Base-by-base conservation (phyloP, 2,329 filamentous ascomycete genomes). In the Trichoderma sp. region DNA sequence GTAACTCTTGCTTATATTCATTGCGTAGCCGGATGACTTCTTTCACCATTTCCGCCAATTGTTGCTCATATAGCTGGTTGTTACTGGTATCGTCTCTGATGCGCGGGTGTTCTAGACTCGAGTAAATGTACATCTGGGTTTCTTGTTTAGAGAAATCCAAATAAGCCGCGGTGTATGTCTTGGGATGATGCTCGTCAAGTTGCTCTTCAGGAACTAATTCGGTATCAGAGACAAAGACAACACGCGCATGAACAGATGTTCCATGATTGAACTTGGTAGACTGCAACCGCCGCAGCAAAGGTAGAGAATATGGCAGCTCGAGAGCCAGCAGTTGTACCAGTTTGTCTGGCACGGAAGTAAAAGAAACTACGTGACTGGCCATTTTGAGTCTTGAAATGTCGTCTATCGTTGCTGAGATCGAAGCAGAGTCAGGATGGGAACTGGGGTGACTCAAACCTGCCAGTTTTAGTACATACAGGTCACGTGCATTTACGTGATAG, bases 71-170 rank as follows among this genome's bases (percentile, higher is more conserved):
- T n/a, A 73, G 73, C 0, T 59, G 37, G 8, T 67, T 64, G 4
- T 69, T 32, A 27, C 58, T 39, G 2, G 61, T 7, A 15, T 19
- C 54, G 37, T 61, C 48, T 27, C 29, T 66, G 37, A 15, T 70
- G 48, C 34, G 42, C 32, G 17, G 17, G 12, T 56, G 50, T 68
- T 88, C 84, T 3, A 86, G 73, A 0, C 83, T 84, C 1, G 81
- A 83, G 75, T 89, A 91, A 1, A 91, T 73, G 84, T 86, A 91
- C 34, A 87, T 79, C 70, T 91, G 85, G 0, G 90, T 91, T 74
- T 90, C 89, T 0, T 86, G 87, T 0, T 83, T 82, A 4, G 84
- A 84, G 22, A 89, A 81, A 75, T 92, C 89, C 6, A 90, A 74
- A 73, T 88, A 90, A 0, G 85, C 86, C 0, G 84, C 85, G 0